Percentiles rank a stretch among this genome's conserved stretches.
Evolutionary conservation across 2,329 filamentous ascomycete genomes (phyloP).

Genomic region (Sphaerostilbella broomeana): DNA sequence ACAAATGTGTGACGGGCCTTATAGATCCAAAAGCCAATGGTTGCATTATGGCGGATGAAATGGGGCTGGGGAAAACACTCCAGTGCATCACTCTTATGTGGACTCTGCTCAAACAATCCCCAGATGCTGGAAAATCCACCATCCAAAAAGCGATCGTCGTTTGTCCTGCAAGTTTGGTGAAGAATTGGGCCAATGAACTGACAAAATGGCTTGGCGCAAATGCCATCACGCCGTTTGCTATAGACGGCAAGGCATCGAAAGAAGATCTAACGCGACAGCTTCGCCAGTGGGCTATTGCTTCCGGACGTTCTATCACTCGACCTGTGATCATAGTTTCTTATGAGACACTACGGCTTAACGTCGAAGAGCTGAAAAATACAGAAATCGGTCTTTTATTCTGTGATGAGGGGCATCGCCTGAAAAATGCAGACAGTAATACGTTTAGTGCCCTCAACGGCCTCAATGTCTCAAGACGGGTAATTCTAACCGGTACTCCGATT

Average conservation of each 20-base stretch:
- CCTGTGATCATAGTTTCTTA: constrained; percentile 98
- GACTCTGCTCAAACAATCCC: constrained; percentile 92
- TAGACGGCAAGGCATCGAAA: constrained; percentile 94
- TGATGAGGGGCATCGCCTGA: constrained; percentile 92
- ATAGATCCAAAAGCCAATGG: constrained; percentile 90
- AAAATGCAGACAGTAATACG: constrained; percentile 94
- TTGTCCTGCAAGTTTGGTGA: constrained; percentile 90
- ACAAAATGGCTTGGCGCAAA: constrained; percentile 93
- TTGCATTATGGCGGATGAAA: constrained; percentile 99
- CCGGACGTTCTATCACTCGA: constrained; percentile 79
- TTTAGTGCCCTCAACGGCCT: constrained; percentile 86
- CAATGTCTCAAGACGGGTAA: constrained; percentile 86
- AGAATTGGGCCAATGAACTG: constrained; percentile 97
- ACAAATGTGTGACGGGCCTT: constrained; percentile 88
- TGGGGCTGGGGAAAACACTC: constrained; percentile 94
- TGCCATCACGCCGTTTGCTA: constrained; percentile 86
- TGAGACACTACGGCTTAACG: constrained; percentile 86
- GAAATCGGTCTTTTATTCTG: constrained; percentile 90
- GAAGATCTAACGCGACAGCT: constrained; percentile 86
- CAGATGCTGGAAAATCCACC: constrained; percentile 85
- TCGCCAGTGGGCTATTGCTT: constrained; percentile 89
- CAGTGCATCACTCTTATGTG: constrained; percentile 97
- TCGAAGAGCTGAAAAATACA: constrained; percentile 81
- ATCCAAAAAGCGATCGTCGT: constrained; percentile 97
- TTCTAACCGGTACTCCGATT: constrained; percentile 93